Conservation (phyloP, 768 basidiomycete species). For the Mycena galopus region DNA sequence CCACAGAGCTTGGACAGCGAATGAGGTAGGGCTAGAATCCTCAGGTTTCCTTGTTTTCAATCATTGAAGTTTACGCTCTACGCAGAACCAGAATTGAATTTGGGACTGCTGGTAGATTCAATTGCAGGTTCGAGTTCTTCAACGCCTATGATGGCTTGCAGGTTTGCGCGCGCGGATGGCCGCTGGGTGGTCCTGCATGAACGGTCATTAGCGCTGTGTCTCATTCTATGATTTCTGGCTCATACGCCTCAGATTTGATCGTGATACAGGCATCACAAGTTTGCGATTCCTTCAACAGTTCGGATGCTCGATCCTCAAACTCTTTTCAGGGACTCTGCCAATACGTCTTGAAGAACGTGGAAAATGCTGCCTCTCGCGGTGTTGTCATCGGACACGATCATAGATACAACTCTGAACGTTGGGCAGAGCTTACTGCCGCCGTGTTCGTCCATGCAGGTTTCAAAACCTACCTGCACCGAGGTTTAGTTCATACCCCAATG, state of each 20-base stretch:
- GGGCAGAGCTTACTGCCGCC: conserved; percentile 81
- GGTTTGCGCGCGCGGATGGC: conserved; percentile 88
- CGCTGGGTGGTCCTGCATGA: conserved; percentile 93
- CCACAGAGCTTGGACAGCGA: conserved; percentile 65
- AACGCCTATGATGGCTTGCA: conserved; percentile 39
- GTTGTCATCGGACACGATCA: conserved; percentile 92
- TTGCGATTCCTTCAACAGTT: conserved; percentile 18
- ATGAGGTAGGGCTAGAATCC: conserved; percentile 59
- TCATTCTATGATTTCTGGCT: not conserved
- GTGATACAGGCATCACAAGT: conserved; percentile 88
- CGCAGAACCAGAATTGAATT: conserved; percentile 79
- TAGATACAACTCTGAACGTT: conserved; percentile 81
- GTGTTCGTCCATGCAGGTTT: conserved; percentile 75
- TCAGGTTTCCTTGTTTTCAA: not conserved
- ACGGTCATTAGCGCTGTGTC: conserved; percentile 60
- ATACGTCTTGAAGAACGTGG: conserved; percentile 71
- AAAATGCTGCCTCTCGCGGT: conserved; percentile 68
- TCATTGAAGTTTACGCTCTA: not conserved
- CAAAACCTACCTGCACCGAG: conserved; percentile 77
- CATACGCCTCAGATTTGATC: conserved; percentile 66
- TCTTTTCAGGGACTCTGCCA: conserved; percentile 76
- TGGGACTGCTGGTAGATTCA: conserved; percentile 82
- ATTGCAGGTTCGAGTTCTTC: not conserved
- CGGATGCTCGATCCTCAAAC: not conserved
- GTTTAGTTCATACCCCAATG: conserved; percentile 87